phyloP scores from a whole-genome alignment of 139 green algal species.

The Tetradesmus obliquus region DNA sequence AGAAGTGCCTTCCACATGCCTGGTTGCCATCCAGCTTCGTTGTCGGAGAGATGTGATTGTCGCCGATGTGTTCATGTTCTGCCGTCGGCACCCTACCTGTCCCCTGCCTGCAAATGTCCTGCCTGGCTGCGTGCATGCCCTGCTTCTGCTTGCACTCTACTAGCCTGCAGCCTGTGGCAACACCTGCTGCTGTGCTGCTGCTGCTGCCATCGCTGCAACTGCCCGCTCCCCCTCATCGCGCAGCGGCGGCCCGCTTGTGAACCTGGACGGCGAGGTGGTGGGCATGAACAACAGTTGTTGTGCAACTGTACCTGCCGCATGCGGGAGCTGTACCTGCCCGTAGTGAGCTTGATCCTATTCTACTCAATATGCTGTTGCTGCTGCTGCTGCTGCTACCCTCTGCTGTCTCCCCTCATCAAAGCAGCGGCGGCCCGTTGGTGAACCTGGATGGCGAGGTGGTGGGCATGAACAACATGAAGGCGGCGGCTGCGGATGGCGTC shows the following conservation, averaged over 20 bases:
- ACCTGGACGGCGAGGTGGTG: slow-evolving; percentile 82
- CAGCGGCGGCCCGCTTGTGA: slow-evolving; percentile 73
- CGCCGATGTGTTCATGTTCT: too few species aligned
- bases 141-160: too few species aligned
- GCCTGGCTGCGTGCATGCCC: too few species aligned
- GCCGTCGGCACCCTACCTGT: too few species aligned
- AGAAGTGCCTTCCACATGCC: background rate
- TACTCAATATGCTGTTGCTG: background rate
- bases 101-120: too few species aligned
- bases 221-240: slow-evolving; percentile 67
- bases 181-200: background rate
- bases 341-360: background rate
- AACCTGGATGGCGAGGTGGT: slow-evolving; percentile 83
- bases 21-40: too few species aligned
- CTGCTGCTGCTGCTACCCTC: slow-evolving; percentile 40
- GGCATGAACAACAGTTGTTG: slow-evolving; percentile 71
- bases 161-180: too few species aligned
- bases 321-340: too few species aligned
- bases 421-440: slow-evolving; percentile 69
- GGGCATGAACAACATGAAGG: slow-evolving; percentile 64
- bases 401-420: slow-evolving; percentile 60
- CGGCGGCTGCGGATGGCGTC: slow-evolving; percentile 76
- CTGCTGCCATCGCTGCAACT: slow-evolving; percentile 12
- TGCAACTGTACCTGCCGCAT: too few species aligned
- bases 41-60: too few species aligned